Evolutionary conservation across 371 early-diverging fungal genomes (phyloP), one percentile per base, ranked within the genome.

Genomic region (Saksenaea vasiformis): DNA sequence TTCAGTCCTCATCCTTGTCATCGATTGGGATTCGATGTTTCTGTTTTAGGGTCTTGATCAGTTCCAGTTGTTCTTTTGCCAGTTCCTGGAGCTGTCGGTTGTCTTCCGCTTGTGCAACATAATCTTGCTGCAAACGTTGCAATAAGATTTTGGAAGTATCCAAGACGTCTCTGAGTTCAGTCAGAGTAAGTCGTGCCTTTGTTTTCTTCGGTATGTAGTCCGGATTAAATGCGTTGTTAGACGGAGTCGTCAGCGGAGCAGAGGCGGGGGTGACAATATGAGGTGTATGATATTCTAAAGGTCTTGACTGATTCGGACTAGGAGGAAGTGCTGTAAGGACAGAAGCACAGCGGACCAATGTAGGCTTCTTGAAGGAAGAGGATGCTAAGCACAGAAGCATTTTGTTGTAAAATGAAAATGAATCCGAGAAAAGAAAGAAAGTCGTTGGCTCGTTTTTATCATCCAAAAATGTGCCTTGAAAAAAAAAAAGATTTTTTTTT

Each of bases 221-320:
- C 9, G 79, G 75, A 56, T 79, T 70, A 43, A 79, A 79, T 5
- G 74, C 74, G 63, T 79, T 79, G 44, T 79, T 79, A 2, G 79
- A 79, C 36, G 66, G 64, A 24, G 77, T 66, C 38, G 79, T 79
- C 22, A 76, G 39, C n/a, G 79, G 77, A 34, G 58, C 59, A 2
- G 74, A 61, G 44, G 74, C 70, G 13, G 75, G 74, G 31, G 79
- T 79, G 26, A 76, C 68, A 19, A 79, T 76, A 14, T 62, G 53
- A 5, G 54, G 13, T 28, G 53, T 22, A 51, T 24, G 22, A 38
- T 55, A 61, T 5, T 41, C 58, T 15, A 38, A 5, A 14, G 27
- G n/a, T 38, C 28, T 36, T 28, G 62, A 53, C 36, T 38, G 56
- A 13, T 14, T 56, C 1, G 66, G 61, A 5, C 34, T 59, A 11